A percentile compares a stretch with the other conserved stretches of the same genome.
phyloP scores from a whole-genome alignment of 768 basidiomycete species.

The Amanita polypyramis region DNA sequence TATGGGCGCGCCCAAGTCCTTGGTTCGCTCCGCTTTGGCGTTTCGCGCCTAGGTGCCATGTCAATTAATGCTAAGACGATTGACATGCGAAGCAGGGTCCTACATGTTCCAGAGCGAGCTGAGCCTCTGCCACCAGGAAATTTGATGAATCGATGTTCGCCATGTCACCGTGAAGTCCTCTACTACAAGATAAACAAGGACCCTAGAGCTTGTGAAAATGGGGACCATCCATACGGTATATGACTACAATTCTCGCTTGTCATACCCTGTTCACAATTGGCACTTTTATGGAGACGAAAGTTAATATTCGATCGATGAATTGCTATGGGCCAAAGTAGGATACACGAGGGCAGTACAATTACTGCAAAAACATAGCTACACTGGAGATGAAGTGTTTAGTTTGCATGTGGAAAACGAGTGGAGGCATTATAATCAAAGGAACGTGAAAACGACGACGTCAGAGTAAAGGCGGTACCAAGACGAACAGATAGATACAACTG shows the following conservation, averaged over 20 bases:
- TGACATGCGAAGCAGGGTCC: conserved; percentile 17
- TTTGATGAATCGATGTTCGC: conserved; percentile 28
- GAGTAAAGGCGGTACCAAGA: neutral
- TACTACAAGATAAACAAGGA: neutral
- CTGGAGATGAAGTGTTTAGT: conserved; percentile 4
- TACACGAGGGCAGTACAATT: neutral
- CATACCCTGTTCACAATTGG: neutral
- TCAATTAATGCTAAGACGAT: neutral
- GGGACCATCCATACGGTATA: too few species aligned
- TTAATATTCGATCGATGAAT: neutral
- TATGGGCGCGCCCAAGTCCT: conserved; percentile 71
- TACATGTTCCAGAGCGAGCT: conserved; percentile 53
- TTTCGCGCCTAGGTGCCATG: conserved; percentile 46
- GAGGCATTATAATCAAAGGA: neutral
- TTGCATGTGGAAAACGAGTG: neutral
- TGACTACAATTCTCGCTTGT: too few species aligned
- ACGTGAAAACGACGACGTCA: neutral
- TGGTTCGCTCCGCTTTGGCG: conserved; percentile 61
- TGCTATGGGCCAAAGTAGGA: conserved; percentile 1
- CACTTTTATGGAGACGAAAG: too few species aligned
- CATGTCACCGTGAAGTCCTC: conserved; percentile 7
- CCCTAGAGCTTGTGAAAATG: neutral
- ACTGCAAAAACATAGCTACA: conserved; percentile 10
- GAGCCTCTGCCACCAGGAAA: conserved; percentile 64
- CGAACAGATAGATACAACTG: conserved; percentile 4